Evolutionary conservation across 106 monocot genomes (phyloP).

Genomic region (Gastrodia elata): DNA sequence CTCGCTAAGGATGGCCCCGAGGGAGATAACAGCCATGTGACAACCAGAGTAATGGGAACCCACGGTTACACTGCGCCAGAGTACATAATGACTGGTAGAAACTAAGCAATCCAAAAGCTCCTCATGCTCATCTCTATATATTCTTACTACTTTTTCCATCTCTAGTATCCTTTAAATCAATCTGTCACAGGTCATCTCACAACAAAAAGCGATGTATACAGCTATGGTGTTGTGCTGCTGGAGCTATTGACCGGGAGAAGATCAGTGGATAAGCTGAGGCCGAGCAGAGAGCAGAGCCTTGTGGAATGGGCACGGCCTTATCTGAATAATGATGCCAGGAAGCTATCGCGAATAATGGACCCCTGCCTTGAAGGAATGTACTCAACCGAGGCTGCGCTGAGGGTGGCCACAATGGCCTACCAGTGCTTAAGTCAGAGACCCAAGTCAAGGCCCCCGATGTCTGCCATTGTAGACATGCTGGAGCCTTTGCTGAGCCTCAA

Average conservation of each 20-base stretch:
- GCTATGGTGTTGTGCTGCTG: slow-evolving; percentile 69
- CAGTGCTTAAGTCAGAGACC: slow-evolving; percentile 49
- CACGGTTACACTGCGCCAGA: slow-evolving; percentile 13
- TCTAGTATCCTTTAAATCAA: not conserved
- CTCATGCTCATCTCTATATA: not conserved
- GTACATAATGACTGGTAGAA: slow-evolving; percentile 12
- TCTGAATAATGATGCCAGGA: slow-evolving; percentile 33
- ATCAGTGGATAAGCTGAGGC: slow-evolving; percentile 39
- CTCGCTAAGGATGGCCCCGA: slow-evolving; percentile 12
- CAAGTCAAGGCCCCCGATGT: slow-evolving; percentile 55
- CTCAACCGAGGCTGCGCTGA: slow-evolving; percentile 47
- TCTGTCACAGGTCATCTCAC: slow-evolving; percentile 55
- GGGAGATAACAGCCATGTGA: slow-evolving; percentile 8
- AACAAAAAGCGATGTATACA: slow-evolving; percentile 68
- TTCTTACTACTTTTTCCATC: not conserved
- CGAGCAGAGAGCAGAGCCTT: slow-evolving; percentile 49
- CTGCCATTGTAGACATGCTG: slow-evolving; percentile 34
- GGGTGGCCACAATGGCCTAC: slow-evolving; percentile 41
- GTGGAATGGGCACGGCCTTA: slow-evolving; percentile 62
- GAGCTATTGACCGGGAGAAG: slow-evolving; percentile 55
- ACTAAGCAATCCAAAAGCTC: not conserved
- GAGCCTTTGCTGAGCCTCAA: slow-evolving; percentile 35
- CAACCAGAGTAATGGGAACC: slow-evolving; percentile 14
- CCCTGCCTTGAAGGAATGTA: slow-evolving; percentile 47
- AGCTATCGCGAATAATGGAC: slow-evolving; percentile 49